These are phyloP conservation scores for Lathyrus sativus DNA, from an alignment of 306 rosid genomes.

Conservation along the genomic window DNA sequence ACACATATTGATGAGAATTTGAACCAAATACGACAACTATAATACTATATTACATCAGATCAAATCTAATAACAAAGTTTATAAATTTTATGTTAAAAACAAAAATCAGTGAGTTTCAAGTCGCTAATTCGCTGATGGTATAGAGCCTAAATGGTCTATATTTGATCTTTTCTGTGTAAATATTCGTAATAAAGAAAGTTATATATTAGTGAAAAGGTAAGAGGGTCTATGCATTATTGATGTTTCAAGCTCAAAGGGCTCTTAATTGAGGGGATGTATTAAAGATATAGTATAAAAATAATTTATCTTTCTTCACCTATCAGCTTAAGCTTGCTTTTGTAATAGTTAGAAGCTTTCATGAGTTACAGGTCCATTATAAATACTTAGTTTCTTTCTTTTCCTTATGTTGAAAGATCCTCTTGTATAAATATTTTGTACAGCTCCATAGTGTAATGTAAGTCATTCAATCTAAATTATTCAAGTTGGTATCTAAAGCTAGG, in stretches of 20 bases:
- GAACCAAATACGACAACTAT: slow-evolving; percentile 22
- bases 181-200: neutral
- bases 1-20: slow-evolving; percentile 10
- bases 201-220: neutral
- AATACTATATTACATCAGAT: neutral
- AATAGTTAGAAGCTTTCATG: slow-evolving; percentile 8
- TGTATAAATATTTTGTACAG: neutral
- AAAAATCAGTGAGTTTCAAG: slow-evolving; percentile 1
- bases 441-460: neutral
- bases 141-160: neutral
- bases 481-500: neutral
- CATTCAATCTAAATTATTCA: neutral
- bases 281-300: neutral
- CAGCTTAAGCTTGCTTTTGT: slow-evolving; percentile 16
- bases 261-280: neutral
- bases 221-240: slow-evolving; percentile 1
- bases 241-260: neutral
- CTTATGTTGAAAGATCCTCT: neutral
- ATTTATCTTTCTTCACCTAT: slow-evolving; percentile 2
- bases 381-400: neutral
- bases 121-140: neutral
- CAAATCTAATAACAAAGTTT: neutral
- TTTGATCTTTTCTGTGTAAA: neutral
- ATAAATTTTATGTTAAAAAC: neutral
- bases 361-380: neutral